These are phyloP conservation scores for Vigna mungo DNA, from an alignment of 306 rosid species.

Conservation along the genomic window DNA sequence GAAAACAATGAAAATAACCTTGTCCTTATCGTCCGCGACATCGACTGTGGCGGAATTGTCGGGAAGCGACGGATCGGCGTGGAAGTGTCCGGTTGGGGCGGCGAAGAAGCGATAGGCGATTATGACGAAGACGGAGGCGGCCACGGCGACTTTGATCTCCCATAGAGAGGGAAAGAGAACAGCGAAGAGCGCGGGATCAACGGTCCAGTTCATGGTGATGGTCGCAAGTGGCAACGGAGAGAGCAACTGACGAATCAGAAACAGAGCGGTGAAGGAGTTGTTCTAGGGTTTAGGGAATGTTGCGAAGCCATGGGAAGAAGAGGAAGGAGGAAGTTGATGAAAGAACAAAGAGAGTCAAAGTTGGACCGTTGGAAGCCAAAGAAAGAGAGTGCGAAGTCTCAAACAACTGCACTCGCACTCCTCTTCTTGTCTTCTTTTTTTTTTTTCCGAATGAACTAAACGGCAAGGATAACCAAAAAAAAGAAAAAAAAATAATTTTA, in stretches of 20 bases:
- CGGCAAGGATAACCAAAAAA: background rate
- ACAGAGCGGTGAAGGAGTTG: background rate
- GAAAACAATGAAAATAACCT: constrained; percentile 54
- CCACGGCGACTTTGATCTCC: constrained; percentile 87
- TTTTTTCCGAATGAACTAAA: constrained; percentile 6
- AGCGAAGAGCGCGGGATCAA: constrained; percentile 63
- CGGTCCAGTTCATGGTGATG: constrained; percentile 38
- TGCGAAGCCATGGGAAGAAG: constrained; percentile 51
- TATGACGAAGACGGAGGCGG: constrained; percentile 73
- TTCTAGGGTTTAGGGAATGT: constrained; percentile 55
- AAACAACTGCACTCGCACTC: constrained; percentile 42
- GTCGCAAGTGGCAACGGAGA: background rate
- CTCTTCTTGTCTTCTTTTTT: background rate
- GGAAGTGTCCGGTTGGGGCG: constrained; percentile 42
- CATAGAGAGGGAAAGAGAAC: constrained; percentile 76
- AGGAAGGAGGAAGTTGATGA: background rate
- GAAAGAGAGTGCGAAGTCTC: constrained; percentile 18
- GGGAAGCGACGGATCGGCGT: constrained; percentile 56
- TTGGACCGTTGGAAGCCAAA: constrained; percentile 67
- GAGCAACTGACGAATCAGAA: constrained; percentile 33
- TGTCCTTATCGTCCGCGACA: constrained; percentile 57
- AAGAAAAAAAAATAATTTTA: background rate
- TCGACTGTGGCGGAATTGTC: constrained; percentile 55
- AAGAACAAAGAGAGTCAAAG: constrained; percentile 53
- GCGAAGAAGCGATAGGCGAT: constrained; percentile 73